A percentile compares a stretch with the other conserved stretches of the same genome.
phyloP scores from a whole-genome alignment of 768 basidiomycete species.

The Mycena haematopus region DNA sequence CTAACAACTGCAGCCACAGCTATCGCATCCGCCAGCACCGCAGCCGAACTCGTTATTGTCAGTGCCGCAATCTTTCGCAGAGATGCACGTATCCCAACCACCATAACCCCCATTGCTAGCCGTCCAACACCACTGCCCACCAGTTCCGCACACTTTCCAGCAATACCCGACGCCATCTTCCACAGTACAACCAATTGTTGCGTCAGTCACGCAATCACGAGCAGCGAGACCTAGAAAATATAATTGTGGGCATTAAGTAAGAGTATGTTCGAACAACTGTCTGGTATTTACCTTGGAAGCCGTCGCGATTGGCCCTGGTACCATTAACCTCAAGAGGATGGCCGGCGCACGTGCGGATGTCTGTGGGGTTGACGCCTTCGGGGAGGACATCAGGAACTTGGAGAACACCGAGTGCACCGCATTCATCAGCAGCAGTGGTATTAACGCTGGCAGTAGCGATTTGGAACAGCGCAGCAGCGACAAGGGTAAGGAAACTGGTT shows the following conservation, averaged over 20 bases:
- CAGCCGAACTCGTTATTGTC: no score
- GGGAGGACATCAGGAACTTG: not conserved
- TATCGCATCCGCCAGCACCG: no score
- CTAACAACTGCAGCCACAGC: no score
- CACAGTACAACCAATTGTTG: not conserved
- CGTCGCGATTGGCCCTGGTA: no score
- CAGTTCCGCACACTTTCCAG: no score
- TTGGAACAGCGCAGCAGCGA: not conserved
- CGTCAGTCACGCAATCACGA: no score
- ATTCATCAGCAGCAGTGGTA: no score
- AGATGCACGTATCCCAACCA: constrained; percentile 7
- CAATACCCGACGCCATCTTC: no score
- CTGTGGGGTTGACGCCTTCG: not conserved
- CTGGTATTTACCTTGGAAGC: constrained; percentile 1
- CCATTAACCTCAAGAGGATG: no score
- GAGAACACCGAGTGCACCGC: constrained; percentile 2
- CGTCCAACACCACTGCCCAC: no score
- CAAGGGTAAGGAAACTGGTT: not conserved
- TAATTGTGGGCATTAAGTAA: not conserved
- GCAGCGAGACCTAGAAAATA: not conserved
- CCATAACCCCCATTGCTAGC: not conserved
- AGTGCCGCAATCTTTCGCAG: not conserved
- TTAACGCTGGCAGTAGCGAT: not conserved
- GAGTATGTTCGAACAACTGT: not conserved
- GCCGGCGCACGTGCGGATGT: no score